Evolutionary conservation across 345 rosid genomes (phyloP).

Genomic region (Hypericum androsaemum): DNA sequence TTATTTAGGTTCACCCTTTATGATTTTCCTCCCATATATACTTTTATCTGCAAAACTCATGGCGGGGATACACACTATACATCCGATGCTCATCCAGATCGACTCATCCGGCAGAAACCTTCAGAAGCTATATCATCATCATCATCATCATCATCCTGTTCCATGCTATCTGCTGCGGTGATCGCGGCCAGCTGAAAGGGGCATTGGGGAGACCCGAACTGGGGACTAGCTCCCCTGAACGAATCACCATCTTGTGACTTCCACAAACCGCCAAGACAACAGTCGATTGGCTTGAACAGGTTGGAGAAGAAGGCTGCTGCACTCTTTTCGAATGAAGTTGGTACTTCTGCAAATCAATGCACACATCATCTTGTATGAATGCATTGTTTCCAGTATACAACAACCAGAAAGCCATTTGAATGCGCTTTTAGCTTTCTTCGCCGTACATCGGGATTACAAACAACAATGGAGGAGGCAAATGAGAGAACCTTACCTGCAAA

Average conservation of each 20-base stretch:
- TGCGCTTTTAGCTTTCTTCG: background rate
- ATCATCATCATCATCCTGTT: slow-evolving; percentile 4
- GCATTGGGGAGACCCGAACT: slow-evolving; percentile 12
- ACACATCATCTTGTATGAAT: background rate
- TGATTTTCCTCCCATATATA: background rate
- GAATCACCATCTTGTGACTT: slow-evolving; percentile 7
- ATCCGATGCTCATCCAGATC: slow-evolving; percentile 3
- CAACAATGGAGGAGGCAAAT: too few relatives aligned
- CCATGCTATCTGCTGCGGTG: slow-evolving; percentile 9
- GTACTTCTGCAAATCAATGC: slow-evolving; percentile 1
- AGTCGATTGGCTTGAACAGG: background rate
- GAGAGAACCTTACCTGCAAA: background rate
- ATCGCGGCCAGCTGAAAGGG: slow-evolving; percentile 1
- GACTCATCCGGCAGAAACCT: too few relatives aligned
- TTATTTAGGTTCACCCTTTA: too few relatives aligned
- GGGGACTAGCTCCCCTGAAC: background rate
- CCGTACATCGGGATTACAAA: background rate
- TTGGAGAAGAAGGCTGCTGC: slow-evolving; percentile 7
- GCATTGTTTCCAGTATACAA: background rate
- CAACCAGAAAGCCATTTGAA: background rate
- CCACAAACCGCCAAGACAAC: background rate
- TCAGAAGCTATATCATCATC: background rate
- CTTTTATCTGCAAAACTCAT: slow-evolving; percentile 17
- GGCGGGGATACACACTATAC: slow-evolving; percentile 9
- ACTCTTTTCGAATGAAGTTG: slow-evolving; percentile 2